These are phyloP conservation scores for Moringa oleifera DNA, from an alignment of 345 rosid genomes.

Conservation along the genomic window DNA sequence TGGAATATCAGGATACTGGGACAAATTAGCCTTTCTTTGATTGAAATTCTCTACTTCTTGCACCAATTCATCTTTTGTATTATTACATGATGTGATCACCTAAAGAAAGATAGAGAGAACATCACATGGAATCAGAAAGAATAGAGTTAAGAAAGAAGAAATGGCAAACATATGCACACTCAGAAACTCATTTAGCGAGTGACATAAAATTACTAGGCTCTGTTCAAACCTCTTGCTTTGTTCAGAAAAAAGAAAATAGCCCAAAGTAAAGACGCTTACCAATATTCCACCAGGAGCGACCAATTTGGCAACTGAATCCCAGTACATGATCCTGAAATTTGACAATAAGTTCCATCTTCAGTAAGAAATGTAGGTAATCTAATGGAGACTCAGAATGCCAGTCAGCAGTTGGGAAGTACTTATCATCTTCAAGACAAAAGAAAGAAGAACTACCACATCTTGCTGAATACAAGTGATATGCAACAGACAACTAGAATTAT, in stretches of 20 bases:
- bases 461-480: too few species aligned
- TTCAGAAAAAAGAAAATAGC: neutral
- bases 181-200: too few species aligned
- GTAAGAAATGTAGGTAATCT: too few species aligned
- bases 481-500: too few species aligned
- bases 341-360: neutral
- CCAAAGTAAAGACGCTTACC: conserved; percentile 36
- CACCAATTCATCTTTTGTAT: conserved; percentile 79
- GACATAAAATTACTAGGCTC: too few species aligned
- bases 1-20: conserved; percentile 23
- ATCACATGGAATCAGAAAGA: neutral
- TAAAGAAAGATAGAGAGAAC: conserved; percentile 15
- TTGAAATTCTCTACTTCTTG: conserved; percentile 70
- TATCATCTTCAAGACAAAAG: too few species aligned
- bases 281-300: conserved; percentile 75
- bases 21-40: conserved; percentile 33
- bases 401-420: too few species aligned
- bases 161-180: neutral
- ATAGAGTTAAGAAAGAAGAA: neutral
- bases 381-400: too few species aligned
- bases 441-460: too few species aligned
- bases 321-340: conserved; percentile 68
- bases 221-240: too few species aligned
- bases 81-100: conserved; percentile 91
- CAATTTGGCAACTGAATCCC: conserved; percentile 89